Evolutionary conservation across 805 yeast species (phyloP).

Genomic region (Tetrapisispora arboricola): DNA sequence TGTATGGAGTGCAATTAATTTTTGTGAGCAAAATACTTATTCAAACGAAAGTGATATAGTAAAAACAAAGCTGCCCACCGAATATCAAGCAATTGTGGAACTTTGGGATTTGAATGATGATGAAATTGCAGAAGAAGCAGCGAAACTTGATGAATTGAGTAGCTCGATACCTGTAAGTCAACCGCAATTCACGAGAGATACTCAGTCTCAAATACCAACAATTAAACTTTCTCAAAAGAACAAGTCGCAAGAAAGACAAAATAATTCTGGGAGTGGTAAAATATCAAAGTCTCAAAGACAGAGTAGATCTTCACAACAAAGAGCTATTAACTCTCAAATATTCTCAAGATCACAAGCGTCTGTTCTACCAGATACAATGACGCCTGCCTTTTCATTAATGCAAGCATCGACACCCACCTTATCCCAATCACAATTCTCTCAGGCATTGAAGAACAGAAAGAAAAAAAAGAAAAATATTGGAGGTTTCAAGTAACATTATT

Average conservation of each 20-base stretch:
- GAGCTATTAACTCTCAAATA: not conserved
- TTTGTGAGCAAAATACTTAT: slow-evolving; percentile 7
- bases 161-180: slow-evolving; percentile 6
- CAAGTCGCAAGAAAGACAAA: slow-evolving; percentile 3
- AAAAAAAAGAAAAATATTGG: slow-evolving; percentile 31
- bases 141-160: not conserved
- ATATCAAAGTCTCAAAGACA: not conserved
- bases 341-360: slow-evolving; percentile 5
- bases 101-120: slow-evolving; percentile 17
- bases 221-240: slow-evolving; percentile 21
- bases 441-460: slow-evolving; percentile 28
- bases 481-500: slow-evolving; percentile 36
- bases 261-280: not conserved
- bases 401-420: slow-evolving; percentile 12
- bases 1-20: slow-evolving; percentile 10
- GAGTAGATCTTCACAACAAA: slow-evolving; percentile 3
- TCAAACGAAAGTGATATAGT: slow-evolving; percentile 4
- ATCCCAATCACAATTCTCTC: slow-evolving; percentile 14
- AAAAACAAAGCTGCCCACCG: slow-evolving; percentile 6
- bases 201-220: slow-evolving; percentile 24
- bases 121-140: slow-evolving; percentile 6
- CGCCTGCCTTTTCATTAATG: not conserved
- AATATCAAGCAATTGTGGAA: slow-evolving; percentile 14
- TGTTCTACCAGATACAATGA: slow-evolving; percentile 19
- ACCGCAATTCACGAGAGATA: slow-evolving; percentile 12